Evolutionary conservation across 176 grass and related monocot genomes (phyloP), one percentile per base, ranked within the genome.

Genomic region (Miscanthus lutarioriparius): DNA sequence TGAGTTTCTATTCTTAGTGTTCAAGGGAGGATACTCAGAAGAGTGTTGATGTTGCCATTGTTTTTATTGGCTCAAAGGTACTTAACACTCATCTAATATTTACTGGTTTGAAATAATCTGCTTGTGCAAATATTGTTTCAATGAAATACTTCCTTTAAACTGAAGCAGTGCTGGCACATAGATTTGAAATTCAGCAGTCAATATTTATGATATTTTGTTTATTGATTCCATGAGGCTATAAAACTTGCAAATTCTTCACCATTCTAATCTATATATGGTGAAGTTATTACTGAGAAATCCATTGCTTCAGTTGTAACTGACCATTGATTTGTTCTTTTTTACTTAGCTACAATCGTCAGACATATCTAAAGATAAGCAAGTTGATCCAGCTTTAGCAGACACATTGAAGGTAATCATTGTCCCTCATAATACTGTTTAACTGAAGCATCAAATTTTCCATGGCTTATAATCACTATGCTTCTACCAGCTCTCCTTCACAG

Each of bases 31-130:
- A 62, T 70, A 38, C n/a, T 71, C 59, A 79, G 61, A 85, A 82
- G 51, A 87, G 85, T 72, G 84, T 86, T 69, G 96, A 94, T 88
- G 81, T 95, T 78, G 96, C 89, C 10, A 36, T 98, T 86, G 73
- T 98, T 82, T 98, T 95, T 67, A 67, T 98, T 85, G 93, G 93
- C 53, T 92, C 85, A 72, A 90, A 94, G 93, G 96, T 98, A 90
- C n/a, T 61, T 39, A 35, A 26, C 80, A 22, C 63, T 58, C 17
- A 48, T 73, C 1, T 30, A 75, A 72, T 70, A 43, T 36, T 26
- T 87, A 67, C 4, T 56, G 25, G 11, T 53, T 69, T 58, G 8
- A 19, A 70, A n/a, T 85, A 47, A 75, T 80, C 19, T 68, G 9
- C 61, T 51, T 76, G 12, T 12, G 56, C 38, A 22, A 41, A 63